phyloP scores from a whole-genome alignment of 2,329 filamentous ascomycete species.

The Pleomassaria siparia region DNA sequence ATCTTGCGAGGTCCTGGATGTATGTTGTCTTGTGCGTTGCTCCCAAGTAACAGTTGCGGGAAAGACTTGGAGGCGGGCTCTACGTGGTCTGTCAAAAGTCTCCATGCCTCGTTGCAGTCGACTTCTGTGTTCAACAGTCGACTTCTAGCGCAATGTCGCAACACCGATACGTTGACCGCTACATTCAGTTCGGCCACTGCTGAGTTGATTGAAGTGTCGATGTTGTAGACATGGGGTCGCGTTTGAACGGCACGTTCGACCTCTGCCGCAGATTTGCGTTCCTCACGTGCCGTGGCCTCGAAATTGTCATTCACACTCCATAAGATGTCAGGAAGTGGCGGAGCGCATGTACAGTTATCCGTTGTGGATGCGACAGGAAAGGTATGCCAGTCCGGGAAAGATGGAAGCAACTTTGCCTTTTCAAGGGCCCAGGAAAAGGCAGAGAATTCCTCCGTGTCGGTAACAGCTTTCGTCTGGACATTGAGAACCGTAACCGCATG shows the following conservation, averaged over 20 bases:
- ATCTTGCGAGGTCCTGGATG: conserved; percentile 38
- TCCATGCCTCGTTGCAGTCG: conserved; percentile 41
- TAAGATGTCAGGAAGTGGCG: conserved; percentile 21
- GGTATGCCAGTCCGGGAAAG: conserved; percentile 24
- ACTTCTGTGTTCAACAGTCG: conserved; percentile 32
- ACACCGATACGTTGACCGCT: conserved; percentile 44
- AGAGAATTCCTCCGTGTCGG: conserved; percentile 8
- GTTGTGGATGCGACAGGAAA: background rate
- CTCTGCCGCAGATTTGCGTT: conserved; percentile 50
- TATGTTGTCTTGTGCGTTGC: conserved; percentile 41
- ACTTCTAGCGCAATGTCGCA: conserved; percentile 48
- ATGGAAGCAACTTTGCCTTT: conserved; percentile 15
- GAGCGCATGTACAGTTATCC: conserved; percentile 25
- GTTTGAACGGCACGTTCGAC: conserved; percentile 56
- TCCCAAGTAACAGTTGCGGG: conserved; percentile 45
- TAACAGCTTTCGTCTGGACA: conserved; percentile 11
- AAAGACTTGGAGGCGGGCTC: conserved; percentile 37
- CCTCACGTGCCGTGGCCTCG: conserved; percentile 28
- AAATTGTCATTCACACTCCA: conserved; percentile 28
- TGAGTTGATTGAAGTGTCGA: conserved; percentile 18
- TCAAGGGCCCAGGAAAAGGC: conserved; percentile 27
- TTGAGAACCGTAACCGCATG: conserved; percentile 21
- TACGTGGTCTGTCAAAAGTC: conserved; percentile 50
- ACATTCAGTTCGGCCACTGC: conserved; percentile 42
- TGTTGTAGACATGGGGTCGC: conserved; percentile 38